phyloP scores from a whole-genome alignment of 23 red algal genomes.

The Pyropia haitanensis region DNA sequence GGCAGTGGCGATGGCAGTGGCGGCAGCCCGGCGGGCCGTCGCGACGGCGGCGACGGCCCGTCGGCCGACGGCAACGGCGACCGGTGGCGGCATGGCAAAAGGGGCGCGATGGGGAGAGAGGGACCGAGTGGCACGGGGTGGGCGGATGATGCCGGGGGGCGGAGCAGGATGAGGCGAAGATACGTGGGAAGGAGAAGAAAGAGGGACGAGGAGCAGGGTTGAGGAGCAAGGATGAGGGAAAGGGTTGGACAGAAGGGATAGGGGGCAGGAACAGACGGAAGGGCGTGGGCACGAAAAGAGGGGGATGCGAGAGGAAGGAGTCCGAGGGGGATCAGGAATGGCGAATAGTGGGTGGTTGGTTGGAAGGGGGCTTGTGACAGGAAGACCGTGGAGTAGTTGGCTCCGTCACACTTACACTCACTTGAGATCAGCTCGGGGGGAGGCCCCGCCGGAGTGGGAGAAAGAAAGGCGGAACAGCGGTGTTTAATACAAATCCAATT shows the following conservation, averaged over 20 bases:
- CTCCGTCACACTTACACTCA: too few species aligned
- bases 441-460: too few species aligned
- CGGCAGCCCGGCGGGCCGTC: not conserved
- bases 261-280: not conserved
- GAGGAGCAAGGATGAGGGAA: not conserved
- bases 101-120: conserved; percentile 27
- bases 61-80: not conserved
- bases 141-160: not conserved
- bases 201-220: not conserved
- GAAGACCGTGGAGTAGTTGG: too few species aligned
- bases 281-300: not conserved
- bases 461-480: too few species aligned
- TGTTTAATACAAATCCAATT: too few species aligned
- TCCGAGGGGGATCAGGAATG: too few species aligned
- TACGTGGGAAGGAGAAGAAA: too few species aligned
- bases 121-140: conserved; percentile 12
- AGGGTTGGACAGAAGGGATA: not conserved
- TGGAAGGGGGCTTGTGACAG: too few species aligned
- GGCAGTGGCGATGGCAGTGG: not conserved
- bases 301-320: not conserved
- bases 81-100: not conserved
- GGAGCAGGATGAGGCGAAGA: conserved; percentile 4
- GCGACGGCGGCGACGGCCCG: not conserved
- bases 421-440: too few species aligned
- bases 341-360: too few species aligned